phyloP scores from a whole-genome alignment of 164 flowering plant species.

The Annona squamosa region DNA sequence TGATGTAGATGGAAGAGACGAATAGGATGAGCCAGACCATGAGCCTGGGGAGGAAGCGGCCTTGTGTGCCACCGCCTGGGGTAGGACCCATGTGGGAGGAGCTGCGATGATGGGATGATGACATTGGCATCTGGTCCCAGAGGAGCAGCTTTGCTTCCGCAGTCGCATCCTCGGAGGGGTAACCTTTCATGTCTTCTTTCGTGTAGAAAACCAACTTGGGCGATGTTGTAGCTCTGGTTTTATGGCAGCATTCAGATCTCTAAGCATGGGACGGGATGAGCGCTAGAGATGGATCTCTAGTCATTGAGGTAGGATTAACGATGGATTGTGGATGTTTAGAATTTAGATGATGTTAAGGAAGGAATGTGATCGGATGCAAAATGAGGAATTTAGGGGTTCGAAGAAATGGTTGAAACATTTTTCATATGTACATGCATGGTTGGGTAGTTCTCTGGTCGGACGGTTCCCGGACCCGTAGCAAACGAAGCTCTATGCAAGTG shows the following conservation, averaged over 20 bases:
- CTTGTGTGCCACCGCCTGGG: constrained; percentile 17
- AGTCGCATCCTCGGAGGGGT: constrained; percentile 22
- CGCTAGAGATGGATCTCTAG: not conserved
- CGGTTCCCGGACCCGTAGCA: too few relatives aligned
- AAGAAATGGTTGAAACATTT: too few relatives aligned
- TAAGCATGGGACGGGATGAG: not conserved
- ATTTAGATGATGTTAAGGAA: too few relatives aligned
- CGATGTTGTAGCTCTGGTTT: not conserved
- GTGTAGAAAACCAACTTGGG: not conserved
- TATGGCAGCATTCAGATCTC: not conserved
- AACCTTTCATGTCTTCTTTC: not conserved
- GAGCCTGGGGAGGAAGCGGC: constrained; percentile 45
- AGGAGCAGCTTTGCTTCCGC: constrained; percentile 26
- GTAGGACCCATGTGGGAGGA: not conserved
- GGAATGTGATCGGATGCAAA: too few relatives aligned
- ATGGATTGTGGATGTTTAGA: too few relatives aligned
- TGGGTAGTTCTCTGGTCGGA: too few relatives aligned
- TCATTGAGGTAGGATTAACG: too few relatives aligned
- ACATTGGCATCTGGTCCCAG: constrained; percentile 42
- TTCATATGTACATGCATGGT: too few relatives aligned
- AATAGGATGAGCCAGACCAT: constrained; percentile 54
- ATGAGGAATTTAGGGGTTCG: too few relatives aligned
- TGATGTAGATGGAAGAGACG: constrained; percentile 54
- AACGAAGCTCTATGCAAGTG: too few relatives aligned
- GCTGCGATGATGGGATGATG: constrained; percentile 9